Conservation (phyloP, 192 early-diverging fungal species). For the Fimicolochytrium jonesii region DNA sequence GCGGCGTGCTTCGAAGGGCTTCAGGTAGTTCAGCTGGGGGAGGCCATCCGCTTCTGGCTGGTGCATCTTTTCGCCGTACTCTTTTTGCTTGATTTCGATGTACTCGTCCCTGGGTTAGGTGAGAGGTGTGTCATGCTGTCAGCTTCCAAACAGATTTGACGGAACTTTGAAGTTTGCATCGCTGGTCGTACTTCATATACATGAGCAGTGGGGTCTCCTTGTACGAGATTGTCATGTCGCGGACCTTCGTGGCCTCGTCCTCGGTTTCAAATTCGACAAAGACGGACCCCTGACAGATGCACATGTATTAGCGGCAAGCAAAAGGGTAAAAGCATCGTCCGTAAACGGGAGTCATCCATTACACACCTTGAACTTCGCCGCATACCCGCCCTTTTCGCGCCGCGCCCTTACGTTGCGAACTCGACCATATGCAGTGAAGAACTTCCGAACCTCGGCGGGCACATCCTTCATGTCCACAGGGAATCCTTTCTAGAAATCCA, state of each 20-base stretch:
- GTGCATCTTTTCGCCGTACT: background rate
- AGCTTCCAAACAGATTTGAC: background rate
- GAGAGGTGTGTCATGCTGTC: no score
- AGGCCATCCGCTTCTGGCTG: background rate
- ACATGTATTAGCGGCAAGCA: background rate
- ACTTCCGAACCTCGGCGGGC: background rate
- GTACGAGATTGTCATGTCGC: background rate
- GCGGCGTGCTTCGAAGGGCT: background rate
- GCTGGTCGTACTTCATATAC: background rate
- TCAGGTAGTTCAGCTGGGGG: background rate
- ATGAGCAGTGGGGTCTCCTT: background rate
- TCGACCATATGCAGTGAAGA: background rate
- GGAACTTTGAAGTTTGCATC: background rate
- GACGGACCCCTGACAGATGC: background rate
- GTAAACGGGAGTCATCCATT: background rate
- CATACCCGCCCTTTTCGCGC: background rate
- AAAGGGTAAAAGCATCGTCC: background rate
- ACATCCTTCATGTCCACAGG: background rate
- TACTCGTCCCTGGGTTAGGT: background rate
- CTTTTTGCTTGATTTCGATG: background rate
- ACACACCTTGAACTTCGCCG: background rate
- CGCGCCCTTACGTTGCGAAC: background rate
- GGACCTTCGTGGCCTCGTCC: background rate
- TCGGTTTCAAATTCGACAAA: background rate
- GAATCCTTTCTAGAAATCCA: conserved; percentile 9